Evolutionary conservation across 1,139 yeast species (phyloP).

Genomic region (Blastobotrys petasosporus): DNA sequence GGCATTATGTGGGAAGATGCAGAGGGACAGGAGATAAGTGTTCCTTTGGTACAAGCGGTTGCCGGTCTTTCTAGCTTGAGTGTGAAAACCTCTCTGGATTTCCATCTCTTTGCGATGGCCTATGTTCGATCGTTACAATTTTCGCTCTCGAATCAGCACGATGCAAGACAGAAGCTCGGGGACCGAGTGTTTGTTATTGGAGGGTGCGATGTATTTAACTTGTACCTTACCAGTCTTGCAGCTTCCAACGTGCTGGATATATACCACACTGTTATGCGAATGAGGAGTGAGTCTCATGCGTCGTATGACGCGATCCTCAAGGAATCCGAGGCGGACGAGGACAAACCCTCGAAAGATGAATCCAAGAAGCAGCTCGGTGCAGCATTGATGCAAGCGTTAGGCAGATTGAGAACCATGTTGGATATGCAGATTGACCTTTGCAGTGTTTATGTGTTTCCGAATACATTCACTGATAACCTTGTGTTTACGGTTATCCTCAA

Average conservation of each 20-base stretch:
- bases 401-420: slow-evolving; percentile 48
- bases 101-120: slow-evolving; percentile 71
- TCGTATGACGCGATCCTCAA: slow-evolving; percentile 69
- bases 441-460: slow-evolving; percentile 66
- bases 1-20: slow-evolving; percentile 63
- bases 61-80: slow-evolving; percentile 53
- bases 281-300: slow-evolving; percentile 63
- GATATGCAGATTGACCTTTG: slow-evolving; percentile 53
- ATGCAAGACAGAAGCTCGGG: slow-evolving; percentile 29
- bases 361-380: slow-evolving; percentile 10
- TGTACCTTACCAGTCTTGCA: slow-evolving; percentile 74
- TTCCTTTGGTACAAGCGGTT: slow-evolving; percentile 65
- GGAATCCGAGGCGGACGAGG: slow-evolving; percentile 40
- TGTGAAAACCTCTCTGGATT: slow-evolving; percentile 67
- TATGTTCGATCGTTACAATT: slow-evolving; percentile 46
- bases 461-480: slow-evolving; percentile 66
- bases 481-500: slow-evolving; percentile 62
- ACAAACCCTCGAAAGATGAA: slow-evolving; percentile 1
- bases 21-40: slow-evolving; percentile 31
- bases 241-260: slow-evolving; percentile 80
- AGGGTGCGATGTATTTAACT: slow-evolving; percentile 49
- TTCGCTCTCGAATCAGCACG: slow-evolving; percentile 65
- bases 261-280: slow-evolving; percentile 60
- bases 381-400: slow-evolving; percentile 16
- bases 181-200: slow-evolving; percentile 60